Base-by-base conservation (phyloP, 108 stramenopile species). In the Discostella stelligeroides region DNA sequence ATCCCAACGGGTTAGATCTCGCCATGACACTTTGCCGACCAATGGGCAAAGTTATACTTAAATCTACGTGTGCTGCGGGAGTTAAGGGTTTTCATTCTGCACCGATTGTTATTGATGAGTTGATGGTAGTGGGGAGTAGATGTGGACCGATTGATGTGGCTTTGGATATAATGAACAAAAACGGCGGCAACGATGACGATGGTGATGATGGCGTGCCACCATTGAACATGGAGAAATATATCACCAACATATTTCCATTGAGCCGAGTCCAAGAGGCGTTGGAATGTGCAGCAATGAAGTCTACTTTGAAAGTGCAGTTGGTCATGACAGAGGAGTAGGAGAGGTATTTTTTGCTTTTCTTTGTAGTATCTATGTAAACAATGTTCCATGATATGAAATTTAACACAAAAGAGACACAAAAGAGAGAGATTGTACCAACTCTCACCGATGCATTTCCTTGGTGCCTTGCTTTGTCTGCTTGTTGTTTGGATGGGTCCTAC, bases 91-190 rank as follows among this genome's bases (percentile, higher is more conserved):
- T 91, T 77, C 81, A 87, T 68, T 80, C 87, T 13, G 90, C 90
- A 4, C 87, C 90, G 7, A 78, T 91, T 62, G 90, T 91, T 47
- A 87, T 91, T 72, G 86, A 91, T 60, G 90, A 91, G 66, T 73
- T 88, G 57, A 75, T 65, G 15, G 88, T 91, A 8, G 73, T 91
- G 11, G 88, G 90, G 21, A 70, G 67, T 54, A 72, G 90, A 27
- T 91, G 90, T 65, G 90, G 90, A 4, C 86, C 90, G 0, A 85
- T 91, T 58, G 76, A 83, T 29, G 56, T 37, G 40, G 90, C 90
- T 1, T 72, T 91, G 61, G 76, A 83, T 18, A 63, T 87, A 47
- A 55, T 91, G 63, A 77, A 43, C 23, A 21, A 40, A 15, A 57
- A 63, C 28, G 62, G 64, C 27, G 6, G 34, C 6, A 60, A 29